Conservation (phyloP, 106 monocot species). For the Dendrobium catenatum region DNA sequence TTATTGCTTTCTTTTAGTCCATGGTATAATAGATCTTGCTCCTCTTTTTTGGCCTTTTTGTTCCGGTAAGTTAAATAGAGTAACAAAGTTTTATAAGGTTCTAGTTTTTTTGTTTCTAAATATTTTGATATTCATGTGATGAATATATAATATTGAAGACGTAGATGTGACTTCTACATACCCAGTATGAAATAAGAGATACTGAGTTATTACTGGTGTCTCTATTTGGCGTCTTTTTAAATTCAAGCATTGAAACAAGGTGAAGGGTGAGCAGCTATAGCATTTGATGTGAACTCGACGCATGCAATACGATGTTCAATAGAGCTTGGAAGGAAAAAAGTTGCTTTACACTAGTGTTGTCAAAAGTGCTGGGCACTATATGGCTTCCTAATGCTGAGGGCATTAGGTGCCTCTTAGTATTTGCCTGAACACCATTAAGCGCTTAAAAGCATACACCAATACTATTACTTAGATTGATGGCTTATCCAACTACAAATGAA, state of each 20-base stretch:
- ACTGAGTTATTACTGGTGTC: not conserved
- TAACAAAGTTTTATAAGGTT: not conserved
- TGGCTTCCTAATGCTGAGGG: not conserved
- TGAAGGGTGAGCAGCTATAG: not conserved
- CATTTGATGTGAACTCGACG: not conserved
- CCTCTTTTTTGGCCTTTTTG: not conserved
- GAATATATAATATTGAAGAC: not conserved
- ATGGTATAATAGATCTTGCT: not conserved
- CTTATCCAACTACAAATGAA: too few relatives aligned
- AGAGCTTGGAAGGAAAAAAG: not conserved
- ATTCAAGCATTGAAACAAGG: not conserved
- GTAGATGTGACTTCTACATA: not conserved
- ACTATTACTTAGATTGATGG: too few relatives aligned
- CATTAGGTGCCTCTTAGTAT: not conserved
- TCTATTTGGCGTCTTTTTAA: too few relatives aligned
- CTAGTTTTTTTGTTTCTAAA: not conserved
- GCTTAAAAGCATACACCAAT: too few relatives aligned
- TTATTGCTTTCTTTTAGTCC: not conserved
- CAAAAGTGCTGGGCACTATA: not conserved
- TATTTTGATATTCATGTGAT: not conserved
- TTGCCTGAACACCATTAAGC: not conserved
- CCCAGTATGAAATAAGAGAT: not conserved
- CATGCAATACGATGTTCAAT: too few relatives aligned
- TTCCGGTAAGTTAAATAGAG: not conserved
- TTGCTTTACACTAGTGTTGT: not conserved